Conservation (phyloP, 805 yeast genomes). For the Wickerhamomyces rabaulensis region DNA sequence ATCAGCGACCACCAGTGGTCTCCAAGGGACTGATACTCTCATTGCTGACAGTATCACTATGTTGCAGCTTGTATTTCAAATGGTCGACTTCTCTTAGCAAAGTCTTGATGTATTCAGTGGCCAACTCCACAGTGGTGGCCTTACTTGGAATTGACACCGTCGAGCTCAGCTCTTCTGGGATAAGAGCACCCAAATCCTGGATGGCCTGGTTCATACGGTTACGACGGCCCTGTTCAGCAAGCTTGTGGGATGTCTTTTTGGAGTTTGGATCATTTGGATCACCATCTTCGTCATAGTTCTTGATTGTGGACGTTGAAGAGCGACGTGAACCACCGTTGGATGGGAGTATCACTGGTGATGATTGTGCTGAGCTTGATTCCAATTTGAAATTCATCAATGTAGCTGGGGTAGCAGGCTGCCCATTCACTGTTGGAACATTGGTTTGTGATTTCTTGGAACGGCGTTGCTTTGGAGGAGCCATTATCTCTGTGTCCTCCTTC, state of each 20-base stretch:
- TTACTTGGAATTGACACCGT: constrained; percentile 70
- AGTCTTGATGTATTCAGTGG: constrained; percentile 59
- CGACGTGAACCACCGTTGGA: not conserved
- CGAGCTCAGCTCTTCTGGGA: constrained; percentile 55
- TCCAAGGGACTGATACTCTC: constrained; percentile 27
- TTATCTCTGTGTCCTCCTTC: constrained; percentile 3
- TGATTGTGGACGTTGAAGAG: constrained; percentile 7
- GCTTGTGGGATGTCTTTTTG: constrained; percentile 55
- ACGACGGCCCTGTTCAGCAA: constrained; percentile 95
- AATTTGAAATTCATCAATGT: constrained; percentile 22
- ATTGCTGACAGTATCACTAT: constrained; percentile 15
- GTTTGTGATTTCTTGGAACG: constrained; percentile 19
- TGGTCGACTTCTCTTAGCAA: constrained; percentile 33
- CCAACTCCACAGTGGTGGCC: constrained; percentile 93
- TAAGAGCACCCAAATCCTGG: constrained; percentile 59
- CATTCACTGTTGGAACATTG: constrained; percentile 11
- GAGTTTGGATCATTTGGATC: constrained; percentile 7
- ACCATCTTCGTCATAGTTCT: constrained; percentile 10
- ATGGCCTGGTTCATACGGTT: constrained; percentile 89
- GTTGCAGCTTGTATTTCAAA: constrained; percentile 11
- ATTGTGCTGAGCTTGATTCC: constrained; percentile 5
- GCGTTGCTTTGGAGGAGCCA: constrained; percentile 21
- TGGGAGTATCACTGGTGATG: constrained; percentile 19
- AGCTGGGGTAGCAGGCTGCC: constrained; percentile 23
- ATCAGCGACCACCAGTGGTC: constrained; percentile 10